Conservation (phyloP, 805 yeast genomes). For the Spathaspora hagerdaliae region DNA sequence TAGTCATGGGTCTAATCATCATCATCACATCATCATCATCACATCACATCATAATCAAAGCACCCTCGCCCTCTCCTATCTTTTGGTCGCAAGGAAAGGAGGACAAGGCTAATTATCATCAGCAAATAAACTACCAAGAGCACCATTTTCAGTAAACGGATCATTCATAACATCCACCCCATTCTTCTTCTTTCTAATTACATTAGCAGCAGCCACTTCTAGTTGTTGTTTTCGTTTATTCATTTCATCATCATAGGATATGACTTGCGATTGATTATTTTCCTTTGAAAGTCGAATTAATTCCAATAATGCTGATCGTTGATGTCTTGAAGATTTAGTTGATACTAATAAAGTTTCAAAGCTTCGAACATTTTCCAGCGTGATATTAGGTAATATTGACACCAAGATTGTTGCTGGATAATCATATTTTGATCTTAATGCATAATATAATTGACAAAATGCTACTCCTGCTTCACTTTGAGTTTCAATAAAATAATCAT, state of each 20-base stretch:
- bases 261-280: slow-evolving; percentile 5
- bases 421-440: slow-evolving; percentile 63
- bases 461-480: slow-evolving; percentile 92
- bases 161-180: slow-evolving; percentile 59
- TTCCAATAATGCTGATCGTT: slow-evolving; percentile 73
- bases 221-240: slow-evolving; percentile 51
- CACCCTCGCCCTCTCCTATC: no score
- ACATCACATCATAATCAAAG: no score
- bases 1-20: no score
- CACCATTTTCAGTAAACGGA: slow-evolving; percentile 69
- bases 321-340: slow-evolving; percentile 71
- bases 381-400: slow-evolving; percentile 50
- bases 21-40: no score
- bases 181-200: slow-evolving; percentile 42
- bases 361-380: slow-evolving; percentile 52
- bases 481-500: slow-evolving; percentile 77
- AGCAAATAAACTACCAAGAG: slow-evolving; percentile 56
- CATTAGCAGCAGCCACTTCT: slow-evolving; percentile 43
- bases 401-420: slow-evolving; percentile 63
- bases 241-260: slow-evolving; percentile 28
- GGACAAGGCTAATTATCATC: slow-evolving; percentile 27
- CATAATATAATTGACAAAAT: slow-evolving; percentile 72
- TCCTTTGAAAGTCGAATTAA: slow-evolving; percentile 64
- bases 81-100: no score
- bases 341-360: slow-evolving; percentile 62